Conservation (phyloP, 306 rosid genomes). For the Cucurbita moschata region DNA sequence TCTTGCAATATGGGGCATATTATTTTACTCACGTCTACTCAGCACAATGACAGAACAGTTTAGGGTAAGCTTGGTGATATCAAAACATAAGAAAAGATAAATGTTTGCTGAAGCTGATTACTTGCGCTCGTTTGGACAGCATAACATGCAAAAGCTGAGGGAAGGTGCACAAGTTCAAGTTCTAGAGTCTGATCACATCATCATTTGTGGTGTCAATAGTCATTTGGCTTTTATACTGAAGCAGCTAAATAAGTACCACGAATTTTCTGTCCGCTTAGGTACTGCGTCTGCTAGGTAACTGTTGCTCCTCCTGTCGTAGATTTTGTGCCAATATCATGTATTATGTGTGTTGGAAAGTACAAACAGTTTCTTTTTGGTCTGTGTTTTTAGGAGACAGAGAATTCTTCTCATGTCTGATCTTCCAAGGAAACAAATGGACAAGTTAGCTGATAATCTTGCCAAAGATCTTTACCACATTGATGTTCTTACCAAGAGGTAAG, state of each 20-base stretch:
- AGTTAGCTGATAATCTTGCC: constrained; percentile 51
- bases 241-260: constrained; percentile 83
- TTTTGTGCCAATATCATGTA: constrained; percentile 12
- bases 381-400: constrained; percentile 66
- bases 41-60: constrained; percentile 95
- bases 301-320: constrained; percentile 6
- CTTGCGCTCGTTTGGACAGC: constrained; percentile 34
- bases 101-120: background rate
- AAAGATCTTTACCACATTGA: constrained; percentile 80
- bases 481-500: constrained; percentile 73
- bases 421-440: constrained; percentile 92
- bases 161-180: constrained; percentile 97
- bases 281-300: constrained; percentile 87
- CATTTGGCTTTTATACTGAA: constrained; percentile 73
- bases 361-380: constrained; percentile 5
- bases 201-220: constrained; percentile 81
- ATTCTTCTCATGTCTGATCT: constrained; percentile 92
- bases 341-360: background rate
- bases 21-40: constrained; percentile 76
- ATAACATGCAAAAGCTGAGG: constrained; percentile 79
- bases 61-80: constrained; percentile 49
- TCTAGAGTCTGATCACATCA: constrained; percentile 85
- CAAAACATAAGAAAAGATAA: background rate
- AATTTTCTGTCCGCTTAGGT: constrained; percentile 79
- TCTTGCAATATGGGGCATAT: constrained; percentile 97